A percentile compares a stretch with the other conserved stretches of the same genome.
phyloP scores from a whole-genome alignment of 2,329 filamentous ascomycete species.

The Graphilbum fragrans region DNA sequence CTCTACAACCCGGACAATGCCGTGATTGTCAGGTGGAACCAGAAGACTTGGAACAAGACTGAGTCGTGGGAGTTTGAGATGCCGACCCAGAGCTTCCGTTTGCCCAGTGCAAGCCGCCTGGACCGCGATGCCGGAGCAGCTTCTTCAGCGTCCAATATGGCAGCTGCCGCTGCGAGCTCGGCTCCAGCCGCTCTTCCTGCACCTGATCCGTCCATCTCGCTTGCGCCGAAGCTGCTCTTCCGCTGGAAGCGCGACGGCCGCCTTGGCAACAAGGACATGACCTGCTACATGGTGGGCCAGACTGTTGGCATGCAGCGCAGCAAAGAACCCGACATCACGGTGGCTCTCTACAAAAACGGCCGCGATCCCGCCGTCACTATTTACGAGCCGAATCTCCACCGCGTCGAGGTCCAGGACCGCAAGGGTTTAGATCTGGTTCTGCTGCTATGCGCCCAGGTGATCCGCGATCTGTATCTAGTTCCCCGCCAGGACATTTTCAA shows the following conservation, averaged over 20 bases:
- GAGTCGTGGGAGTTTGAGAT: slow-evolving; percentile 88
- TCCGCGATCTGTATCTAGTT: slow-evolving; percentile 52
- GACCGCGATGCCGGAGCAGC: slow-evolving; percentile 38
- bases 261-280: slow-evolving; percentile 67
- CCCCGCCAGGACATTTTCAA: slow-evolving; percentile 70
- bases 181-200: slow-evolving; percentile 17
- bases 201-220: slow-evolving; percentile 4
- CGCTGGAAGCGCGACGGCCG: slow-evolving; percentile 84
- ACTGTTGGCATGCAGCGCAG: slow-evolving; percentile 61
- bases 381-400: slow-evolving; percentile 83
- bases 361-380: slow-evolving; percentile 59
- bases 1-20: slow-evolving; percentile 81
- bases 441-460: slow-evolving; percentile 48
- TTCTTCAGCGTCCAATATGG: slow-evolving; percentile 49
- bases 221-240: slow-evolving; percentile 68
- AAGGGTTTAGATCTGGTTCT: slow-evolving; percentile 86
- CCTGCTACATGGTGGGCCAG: slow-evolving; percentile 75
- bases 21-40: slow-evolving; percentile 56
- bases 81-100: slow-evolving; percentile 71
- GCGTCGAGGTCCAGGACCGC: slow-evolving; percentile 85
- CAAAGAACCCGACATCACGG: slow-evolving; percentile 88
- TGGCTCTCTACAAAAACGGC: slow-evolving; percentile 71
- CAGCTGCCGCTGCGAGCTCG: slow-evolving; percentile 21
- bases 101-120: slow-evolving; percentile 65
- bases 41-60: slow-evolving; percentile 67